phyloP scores from a whole-genome alignment of 176 grass and related monocot species.

The Avena insularis region DNA sequence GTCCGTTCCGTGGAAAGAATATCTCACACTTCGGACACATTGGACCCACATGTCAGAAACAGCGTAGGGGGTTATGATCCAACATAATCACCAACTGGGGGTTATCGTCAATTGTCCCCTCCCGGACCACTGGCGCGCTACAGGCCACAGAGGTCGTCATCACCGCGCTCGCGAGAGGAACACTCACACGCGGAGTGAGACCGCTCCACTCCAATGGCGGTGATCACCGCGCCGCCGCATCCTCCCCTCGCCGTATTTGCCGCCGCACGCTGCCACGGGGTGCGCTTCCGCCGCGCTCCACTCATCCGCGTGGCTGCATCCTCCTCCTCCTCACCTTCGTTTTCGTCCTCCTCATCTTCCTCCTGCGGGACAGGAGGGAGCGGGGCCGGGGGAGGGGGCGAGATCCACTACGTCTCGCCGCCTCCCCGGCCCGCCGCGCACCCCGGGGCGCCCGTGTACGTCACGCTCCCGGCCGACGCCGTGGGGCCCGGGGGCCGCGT shows the following conservation, averaged over 20 bases:
- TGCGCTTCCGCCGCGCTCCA: conserved; percentile 28
- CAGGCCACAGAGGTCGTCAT: neutral
- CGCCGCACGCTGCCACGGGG: neutral
- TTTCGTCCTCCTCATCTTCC: conserved; percentile 27
- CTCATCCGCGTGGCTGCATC: conserved; percentile 17
- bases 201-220: conserved; percentile 52
- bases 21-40: too few species aligned
- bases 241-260: conserved; percentile 3
- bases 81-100: too few species aligned
- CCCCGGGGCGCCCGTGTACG: conserved; percentile 55
- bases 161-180: neutral
- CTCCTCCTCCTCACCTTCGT: conserved; percentile 32
- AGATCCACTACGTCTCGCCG: conserved; percentile 56
- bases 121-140: neutral
- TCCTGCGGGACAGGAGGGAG: neutral
- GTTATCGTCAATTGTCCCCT: too few species aligned
- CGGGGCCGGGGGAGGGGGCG: conserved; percentile 48
- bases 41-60: too few species aligned
- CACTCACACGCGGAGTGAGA: neutral
- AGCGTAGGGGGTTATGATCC: too few species aligned
- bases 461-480: conserved; percentile 68
- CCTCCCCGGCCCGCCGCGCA: conserved; percentile 37
- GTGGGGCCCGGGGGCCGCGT: conserved; percentile 59
- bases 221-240: conserved; percentile 50
- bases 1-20: too few species aligned